phyloP scores from a whole-genome alignment of 345 rosid genomes.

The Diplotaxis tenuifolia region DNA sequence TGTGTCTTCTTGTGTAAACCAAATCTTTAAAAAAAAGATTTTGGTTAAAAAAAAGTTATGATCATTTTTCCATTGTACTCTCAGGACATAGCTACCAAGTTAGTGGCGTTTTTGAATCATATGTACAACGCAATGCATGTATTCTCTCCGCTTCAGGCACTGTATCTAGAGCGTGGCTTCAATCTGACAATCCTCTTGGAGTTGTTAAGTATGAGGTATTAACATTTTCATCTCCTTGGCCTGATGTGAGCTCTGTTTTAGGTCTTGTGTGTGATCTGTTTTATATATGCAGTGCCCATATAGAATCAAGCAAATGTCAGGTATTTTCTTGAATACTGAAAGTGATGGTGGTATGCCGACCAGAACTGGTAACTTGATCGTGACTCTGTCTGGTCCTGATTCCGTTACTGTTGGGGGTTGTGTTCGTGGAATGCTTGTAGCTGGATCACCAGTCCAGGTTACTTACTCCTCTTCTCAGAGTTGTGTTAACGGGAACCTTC shows the following conservation, averaged over 20 bases:
- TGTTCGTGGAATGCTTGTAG: neutral
- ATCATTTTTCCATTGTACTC: constrained; percentile 3
- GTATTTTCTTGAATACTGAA: neutral
- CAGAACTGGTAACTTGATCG: too few relatives aligned
- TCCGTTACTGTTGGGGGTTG: too few relatives aligned
- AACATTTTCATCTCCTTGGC: too few relatives aligned
- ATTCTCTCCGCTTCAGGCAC: constrained; percentile 95
- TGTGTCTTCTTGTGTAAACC: too few relatives aligned
- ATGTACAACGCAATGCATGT: constrained; percentile 82
- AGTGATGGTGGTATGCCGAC: neutral
- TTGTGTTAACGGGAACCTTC: neutral
- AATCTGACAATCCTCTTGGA: constrained; percentile 55
- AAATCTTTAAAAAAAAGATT: too few relatives aligned
- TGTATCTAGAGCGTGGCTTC: constrained; percentile 69
- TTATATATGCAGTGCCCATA: neutral
- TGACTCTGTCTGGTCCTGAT: too few relatives aligned
- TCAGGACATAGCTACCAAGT: constrained; percentile 81
- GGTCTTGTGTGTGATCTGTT: too few relatives aligned
- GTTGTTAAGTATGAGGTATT: constrained; percentile 76
- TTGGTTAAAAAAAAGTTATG: neutral
- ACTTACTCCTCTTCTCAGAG: neutral
- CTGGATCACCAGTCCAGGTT: neutral
- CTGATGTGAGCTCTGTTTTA: too few relatives aligned
- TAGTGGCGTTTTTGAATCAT: constrained; percentile 70
- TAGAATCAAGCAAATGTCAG: neutral